Evolutionary conservation across 768 basidiomycete genomes (phyloP).

Genomic region (Mycena pura): DNA sequence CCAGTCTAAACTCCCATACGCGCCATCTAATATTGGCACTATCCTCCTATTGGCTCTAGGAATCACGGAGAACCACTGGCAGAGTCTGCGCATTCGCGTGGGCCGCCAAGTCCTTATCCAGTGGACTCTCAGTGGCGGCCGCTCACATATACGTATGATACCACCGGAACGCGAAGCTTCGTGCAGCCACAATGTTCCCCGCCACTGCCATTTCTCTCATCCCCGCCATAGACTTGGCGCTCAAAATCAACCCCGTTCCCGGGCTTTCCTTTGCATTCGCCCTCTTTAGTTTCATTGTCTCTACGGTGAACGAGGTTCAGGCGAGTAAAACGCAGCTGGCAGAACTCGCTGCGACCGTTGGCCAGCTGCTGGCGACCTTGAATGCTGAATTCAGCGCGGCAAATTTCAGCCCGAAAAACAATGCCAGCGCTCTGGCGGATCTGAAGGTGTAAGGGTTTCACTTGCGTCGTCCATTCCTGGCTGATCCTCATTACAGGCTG

Average conservation of each 20-base stretch:
- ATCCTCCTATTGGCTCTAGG: no score
- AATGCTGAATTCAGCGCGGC: background rate
- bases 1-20: no score
- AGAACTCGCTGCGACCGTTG: background rate
- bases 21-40: no score
- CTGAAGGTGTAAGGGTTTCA: background rate
- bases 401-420: background rate
- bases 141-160: no score
- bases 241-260: background rate
- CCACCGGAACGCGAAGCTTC: no score
- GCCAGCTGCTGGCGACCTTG: background rate
- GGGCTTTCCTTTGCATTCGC: background rate
- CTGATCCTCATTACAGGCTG: background rate
- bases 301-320: background rate
- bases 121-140: no score
- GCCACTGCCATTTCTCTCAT: background rate
- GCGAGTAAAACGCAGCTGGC: background rate
- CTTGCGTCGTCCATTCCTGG: background rate
- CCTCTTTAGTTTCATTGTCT: background rate
- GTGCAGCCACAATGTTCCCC: background rate
- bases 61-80: no score
- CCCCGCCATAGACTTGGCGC: background rate
- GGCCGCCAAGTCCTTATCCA: no score
- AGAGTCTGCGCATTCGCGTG: no score
- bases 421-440: background rate